Evolutionary conservation across 768 basidiomycete species (phyloP).

Genomic region (Termitomyces sp.): DNA sequence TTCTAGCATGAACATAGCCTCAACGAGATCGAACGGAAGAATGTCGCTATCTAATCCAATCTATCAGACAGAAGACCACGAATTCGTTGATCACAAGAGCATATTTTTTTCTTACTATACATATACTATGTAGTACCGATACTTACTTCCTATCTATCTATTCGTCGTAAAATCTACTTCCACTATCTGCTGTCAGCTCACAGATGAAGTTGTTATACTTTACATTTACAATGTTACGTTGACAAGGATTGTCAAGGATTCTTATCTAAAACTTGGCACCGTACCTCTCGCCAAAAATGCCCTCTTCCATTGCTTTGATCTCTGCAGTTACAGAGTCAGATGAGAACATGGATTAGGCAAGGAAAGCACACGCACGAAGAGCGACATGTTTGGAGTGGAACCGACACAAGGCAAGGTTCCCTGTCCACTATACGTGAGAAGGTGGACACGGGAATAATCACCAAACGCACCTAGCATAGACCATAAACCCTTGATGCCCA

Average conservation of each 20-base stretch:
- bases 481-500: constrained; percentile 52
- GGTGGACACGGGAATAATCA: neutral
- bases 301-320: constrained; percentile 19
- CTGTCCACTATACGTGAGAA: constrained; percentile 17
- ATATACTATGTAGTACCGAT: neutral
- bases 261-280: neutral
- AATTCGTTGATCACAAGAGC: neutral
- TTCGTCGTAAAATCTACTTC: neutral
- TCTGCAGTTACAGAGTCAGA: neutral
- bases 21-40: neutral
- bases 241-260: neutral
- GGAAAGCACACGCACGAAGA: constrained; percentile 44
- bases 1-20: neutral
- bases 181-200: neutral
- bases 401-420: constrained; percentile 52
- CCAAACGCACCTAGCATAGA: constrained; percentile 47
- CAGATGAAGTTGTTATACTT: too few relatives aligned
- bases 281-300: constrained; percentile 15
- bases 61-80: too few relatives aligned
- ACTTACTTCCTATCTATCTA: neutral
- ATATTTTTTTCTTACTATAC: neutral
- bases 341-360: neutral
- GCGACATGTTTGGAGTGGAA: constrained; percentile 63
- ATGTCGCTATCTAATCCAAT: neutral
- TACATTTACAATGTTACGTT: too few relatives aligned